Conservation (phyloP, 352 stramenopile genomes). For the Globisporangium canariense region DNA sequence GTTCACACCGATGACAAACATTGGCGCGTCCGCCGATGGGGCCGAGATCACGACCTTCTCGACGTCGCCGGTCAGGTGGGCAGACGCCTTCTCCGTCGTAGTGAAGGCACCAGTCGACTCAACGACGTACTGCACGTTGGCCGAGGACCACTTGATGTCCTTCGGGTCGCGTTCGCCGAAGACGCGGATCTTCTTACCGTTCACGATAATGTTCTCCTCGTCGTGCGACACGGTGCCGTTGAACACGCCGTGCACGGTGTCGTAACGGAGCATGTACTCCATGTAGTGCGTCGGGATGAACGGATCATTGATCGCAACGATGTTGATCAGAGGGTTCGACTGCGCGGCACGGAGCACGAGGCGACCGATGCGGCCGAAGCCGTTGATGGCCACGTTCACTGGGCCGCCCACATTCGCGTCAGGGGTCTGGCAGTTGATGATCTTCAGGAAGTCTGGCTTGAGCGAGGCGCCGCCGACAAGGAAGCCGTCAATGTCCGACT, state of each 20-base stretch:
- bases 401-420: constrained; percentile 45
- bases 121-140: constrained; percentile 94
- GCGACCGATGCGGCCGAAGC: constrained; percentile 98
- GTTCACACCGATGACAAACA: constrained; percentile 99
- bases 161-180: constrained; percentile 93
- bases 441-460: constrained; percentile 96
- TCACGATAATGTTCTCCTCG: constrained; percentile 87
- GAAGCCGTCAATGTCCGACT: constrained; percentile 98
- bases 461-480: constrained; percentile 97
- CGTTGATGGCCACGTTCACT: constrained; percentile 98
- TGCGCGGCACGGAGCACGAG: constrained; percentile 93
- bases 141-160: constrained; percentile 91
- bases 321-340: constrained; percentile 84
- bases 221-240: constrained; percentile 83
- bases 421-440: constrained; percentile 92
- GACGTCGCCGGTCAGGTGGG: constrained; percentile 91
- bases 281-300: constrained; percentile 97
- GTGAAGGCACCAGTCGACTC: constrained; percentile 85
- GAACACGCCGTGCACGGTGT: constrained; percentile 93
- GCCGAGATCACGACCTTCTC: constrained; percentile 98
- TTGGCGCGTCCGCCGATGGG: constrained; percentile 97
- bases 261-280: constrained; percentile 92
- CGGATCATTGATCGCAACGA: constrained; percentile 94
- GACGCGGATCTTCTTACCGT: constrained; percentile 92
- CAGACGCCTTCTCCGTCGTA: constrained; percentile 88